phyloP scores from a whole-genome alignment of 768 basidiomycete species.

The Macrocybe gigantea region DNA sequence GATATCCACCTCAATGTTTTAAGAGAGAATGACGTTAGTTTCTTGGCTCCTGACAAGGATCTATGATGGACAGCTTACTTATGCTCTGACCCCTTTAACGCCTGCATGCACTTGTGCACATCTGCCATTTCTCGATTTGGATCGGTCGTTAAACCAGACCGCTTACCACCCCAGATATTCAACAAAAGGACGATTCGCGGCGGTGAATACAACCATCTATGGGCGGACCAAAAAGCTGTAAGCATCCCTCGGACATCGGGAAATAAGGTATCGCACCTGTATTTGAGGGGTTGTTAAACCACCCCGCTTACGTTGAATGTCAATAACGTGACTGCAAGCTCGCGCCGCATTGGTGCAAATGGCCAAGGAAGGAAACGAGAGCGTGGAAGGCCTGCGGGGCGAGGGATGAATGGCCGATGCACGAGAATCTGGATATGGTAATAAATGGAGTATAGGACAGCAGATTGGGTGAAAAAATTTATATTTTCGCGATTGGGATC shows the following conservation, averaged over 20 bases:
- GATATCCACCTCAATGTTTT: too few relatives aligned
- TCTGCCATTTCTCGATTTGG: slow-evolving; percentile 54
- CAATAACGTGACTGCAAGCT: slow-evolving; percentile 75
- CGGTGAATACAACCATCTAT: slow-evolving; percentile 37
- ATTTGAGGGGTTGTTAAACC: slow-evolving; percentile 22
- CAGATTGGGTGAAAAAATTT: slow-evolving; percentile 56
- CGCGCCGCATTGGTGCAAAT: slow-evolving; percentile 80
- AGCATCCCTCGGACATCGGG: neutral
- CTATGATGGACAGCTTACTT: slow-evolving; percentile 14
- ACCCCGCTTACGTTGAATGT: slow-evolving; percentile 42
- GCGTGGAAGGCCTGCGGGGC: slow-evolving; percentile 36
- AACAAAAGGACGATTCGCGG: slow-evolving; percentile 57
- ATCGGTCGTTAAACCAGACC: slow-evolving; percentile 41
- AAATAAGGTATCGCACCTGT: slow-evolving; percentile 21
- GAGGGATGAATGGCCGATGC: slow-evolving; percentile 77
- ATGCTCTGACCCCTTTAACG: slow-evolving; percentile 34
- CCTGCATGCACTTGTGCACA: slow-evolving; percentile 58
- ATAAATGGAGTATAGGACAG: slow-evolving; percentile 40
- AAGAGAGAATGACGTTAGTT: too few relatives aligned
- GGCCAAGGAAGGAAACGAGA: slow-evolving; percentile 62
- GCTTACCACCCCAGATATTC: slow-evolving; percentile 61
- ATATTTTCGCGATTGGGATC: slow-evolving; percentile 40
- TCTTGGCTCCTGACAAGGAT: too few relatives aligned
- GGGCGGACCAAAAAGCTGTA: slow-evolving; percentile 1
- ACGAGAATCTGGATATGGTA: slow-evolving; percentile 67